Conservation (phyloP, 345 rosid genomes). For the Sapria himalayana region DNA sequence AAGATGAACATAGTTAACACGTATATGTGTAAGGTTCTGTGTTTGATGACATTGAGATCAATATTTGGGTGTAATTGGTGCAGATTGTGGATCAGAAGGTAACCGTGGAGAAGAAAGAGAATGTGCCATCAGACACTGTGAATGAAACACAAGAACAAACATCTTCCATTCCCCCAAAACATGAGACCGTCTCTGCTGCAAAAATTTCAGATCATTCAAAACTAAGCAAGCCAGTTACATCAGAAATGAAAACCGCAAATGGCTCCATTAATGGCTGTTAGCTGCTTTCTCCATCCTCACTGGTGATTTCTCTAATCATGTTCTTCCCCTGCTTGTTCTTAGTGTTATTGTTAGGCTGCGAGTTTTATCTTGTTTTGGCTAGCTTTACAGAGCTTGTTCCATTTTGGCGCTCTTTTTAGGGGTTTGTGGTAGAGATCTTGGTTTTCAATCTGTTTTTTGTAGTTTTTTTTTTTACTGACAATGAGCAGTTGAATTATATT, state of each 20-base stretch:
- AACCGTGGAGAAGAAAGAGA: too few relatives aligned
- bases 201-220: slow-evolving; percentile 3
- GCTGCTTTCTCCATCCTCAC: background rate
- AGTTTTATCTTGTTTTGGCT: too few relatives aligned
- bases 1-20: background rate
- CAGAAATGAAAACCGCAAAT: background rate
- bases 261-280: slow-evolving; percentile 4
- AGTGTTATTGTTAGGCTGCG: too few relatives aligned
- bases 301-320: too few relatives aligned
- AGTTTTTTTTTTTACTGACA: too few relatives aligned
- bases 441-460: too few relatives aligned
- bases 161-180: background rate
- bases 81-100: too few relatives aligned
- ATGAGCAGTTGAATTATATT: too few relatives aligned
- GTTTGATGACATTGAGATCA: background rate
- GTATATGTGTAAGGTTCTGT: background rate
- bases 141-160: slow-evolving; percentile 1
- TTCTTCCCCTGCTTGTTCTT: too few relatives aligned
- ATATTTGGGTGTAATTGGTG: background rate
- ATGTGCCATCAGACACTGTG: background rate
- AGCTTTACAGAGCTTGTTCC: too few relatives aligned
- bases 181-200: slow-evolving; percentile 2
- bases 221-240: slow-evolving; percentile 1
- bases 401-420: too few relatives aligned
- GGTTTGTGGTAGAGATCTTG: too few relatives aligned